Base-by-base conservation (phyloP, 495 filamentous ascomycete species). In the Aspergillus biplanus region DNA sequence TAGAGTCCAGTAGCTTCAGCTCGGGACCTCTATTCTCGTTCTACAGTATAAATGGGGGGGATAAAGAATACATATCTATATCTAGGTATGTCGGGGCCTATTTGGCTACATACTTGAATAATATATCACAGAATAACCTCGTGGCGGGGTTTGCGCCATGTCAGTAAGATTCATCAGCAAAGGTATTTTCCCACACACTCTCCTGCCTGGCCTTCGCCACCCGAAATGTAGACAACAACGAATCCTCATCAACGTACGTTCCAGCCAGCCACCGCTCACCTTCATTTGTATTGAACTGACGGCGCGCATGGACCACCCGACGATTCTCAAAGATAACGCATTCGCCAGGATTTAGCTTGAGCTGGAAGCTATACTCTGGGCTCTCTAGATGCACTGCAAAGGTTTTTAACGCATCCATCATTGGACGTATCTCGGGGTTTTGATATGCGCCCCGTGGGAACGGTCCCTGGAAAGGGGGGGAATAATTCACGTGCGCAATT, bases 261-360 rank as follows among this genome's bases (percentile, higher is more conserved):
- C 93, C 94, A 70, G 90, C 92, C 21, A 97, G 73, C 92, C 92
- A 96, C 52, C 93, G 77, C 54, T 86, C 82, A 1, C 82, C 81
- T 1, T 59, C 46, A 1, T 58, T 58, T 7, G 83, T 76, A 65
- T 90, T 82, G 75, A 97, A 98, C 44, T 85, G 80, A 8, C 78
- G 79, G 31, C 94, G 80, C 0, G 90, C 93, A 77, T 98, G 94
- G 39, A 93, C 70, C 5, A 94, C 78, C 7, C 92, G 82, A 27
- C 86, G 74, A 69, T 98, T 98, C 66, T 92, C 86, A 73, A 98
- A 97, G 15, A 98, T 83, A 33, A 90, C 92, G 65, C 90, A 94
- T 61, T 94, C 86, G 7, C 94, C 93, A 7, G 88, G 87, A 47
- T 87, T 72, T 63, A 98, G 72, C 71, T 87, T 90, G 48, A 90